Base-by-base conservation (phyloP, 2,329 filamentous ascomycete species). In the Curvularia lunata region DNA sequence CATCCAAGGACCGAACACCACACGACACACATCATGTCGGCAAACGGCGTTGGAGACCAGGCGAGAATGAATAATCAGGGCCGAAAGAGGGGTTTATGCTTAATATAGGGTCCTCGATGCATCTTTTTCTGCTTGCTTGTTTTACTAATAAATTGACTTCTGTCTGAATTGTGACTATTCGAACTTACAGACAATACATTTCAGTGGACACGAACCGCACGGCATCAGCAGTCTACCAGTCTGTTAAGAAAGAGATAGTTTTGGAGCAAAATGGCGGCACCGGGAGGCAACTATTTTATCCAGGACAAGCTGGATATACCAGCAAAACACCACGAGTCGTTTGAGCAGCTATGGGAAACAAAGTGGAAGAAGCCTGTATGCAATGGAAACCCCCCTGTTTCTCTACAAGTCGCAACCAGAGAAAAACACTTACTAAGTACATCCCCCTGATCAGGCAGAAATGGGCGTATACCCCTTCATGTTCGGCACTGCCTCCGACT, bases 401-500 rank as follows among this genome's bases (percentile, higher is more conserved):
- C 13, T 21, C 16, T 12, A 28, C 21, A 40, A 21, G 4, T 12
- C 5, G 18, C 16, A 37, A 16, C 6, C 1, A 37, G 5, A 6
- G 16, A 18, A 18, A 7, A 37, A 37, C 2, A n/a, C 5, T 3
- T 37, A 37, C 34, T 18, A 37, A 37, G 16, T 37, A 18, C 4
- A 8, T 37, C 16, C 34, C 13, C 16, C 10, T 12, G 18, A 37
- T 2, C 34, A 76, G 73, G 75, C 75, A 37, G 67, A 74, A 34
- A 87, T 86, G 77, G 83, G 86, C 55, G 81, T 91, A 8, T 90
- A 91, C 66, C 88, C 88, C 0, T 92, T 92, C 80, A 90, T 92
- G 79, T 90, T 92, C 75, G 86, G 87, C 48, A 79, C 82, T 4
- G 83, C 84, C 56, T 81, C 86, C 56, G 90, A 92, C 75, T 91